Percentiles rank a stretch among this genome's conserved stretches.
These are phyloP conservation scores for Blastobotrys proliferans DNA, from an alignment of 1,139 yeast species.

Conservation along the genomic window DNA sequence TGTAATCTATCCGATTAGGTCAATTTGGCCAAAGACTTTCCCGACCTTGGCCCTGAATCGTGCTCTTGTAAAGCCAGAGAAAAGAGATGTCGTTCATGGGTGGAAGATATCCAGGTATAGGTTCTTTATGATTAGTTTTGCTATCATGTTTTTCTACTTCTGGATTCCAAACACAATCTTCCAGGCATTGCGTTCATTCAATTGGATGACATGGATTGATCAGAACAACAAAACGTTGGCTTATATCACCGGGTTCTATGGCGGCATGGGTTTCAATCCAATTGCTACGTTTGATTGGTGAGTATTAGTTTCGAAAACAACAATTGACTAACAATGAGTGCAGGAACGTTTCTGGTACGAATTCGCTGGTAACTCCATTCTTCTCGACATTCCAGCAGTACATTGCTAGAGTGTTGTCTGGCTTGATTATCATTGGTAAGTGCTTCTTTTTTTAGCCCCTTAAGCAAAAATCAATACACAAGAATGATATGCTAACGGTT, in stretches of 20 bases:
- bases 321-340: too few species aligned
- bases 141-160: constrained; percentile 45
- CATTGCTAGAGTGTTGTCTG: constrained; percentile 44
- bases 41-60: constrained; percentile 54
- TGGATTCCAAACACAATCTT: constrained; percentile 56
- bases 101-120: constrained; percentile 47
- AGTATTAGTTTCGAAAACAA: too few species aligned
- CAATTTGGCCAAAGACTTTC: constrained; percentile 54
- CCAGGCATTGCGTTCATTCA: constrained; percentile 49
- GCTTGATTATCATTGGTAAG: constrained; percentile 39
- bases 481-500: too few species aligned
- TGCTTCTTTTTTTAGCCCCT: too few species aligned
- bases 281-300: constrained; percentile 50
- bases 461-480: too few species aligned
- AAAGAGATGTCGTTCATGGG: constrained; percentile 39
- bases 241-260: constrained; percentile 48
- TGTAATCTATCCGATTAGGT: constrained; percentile 52
- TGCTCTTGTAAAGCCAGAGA: constrained; percentile 42
- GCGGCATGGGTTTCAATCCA: constrained; percentile 58
- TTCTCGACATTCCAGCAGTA: constrained; percentile 41
- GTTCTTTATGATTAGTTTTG: constrained; percentile 41
- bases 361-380: constrained; percentile 42
- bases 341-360: constrained; percentile 34
- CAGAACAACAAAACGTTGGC: constrained; percentile 53
- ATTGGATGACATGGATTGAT: constrained; percentile 61